Conservation (phyloP, 176 grass and related monocot species). For the Oryza nivara region DNA sequence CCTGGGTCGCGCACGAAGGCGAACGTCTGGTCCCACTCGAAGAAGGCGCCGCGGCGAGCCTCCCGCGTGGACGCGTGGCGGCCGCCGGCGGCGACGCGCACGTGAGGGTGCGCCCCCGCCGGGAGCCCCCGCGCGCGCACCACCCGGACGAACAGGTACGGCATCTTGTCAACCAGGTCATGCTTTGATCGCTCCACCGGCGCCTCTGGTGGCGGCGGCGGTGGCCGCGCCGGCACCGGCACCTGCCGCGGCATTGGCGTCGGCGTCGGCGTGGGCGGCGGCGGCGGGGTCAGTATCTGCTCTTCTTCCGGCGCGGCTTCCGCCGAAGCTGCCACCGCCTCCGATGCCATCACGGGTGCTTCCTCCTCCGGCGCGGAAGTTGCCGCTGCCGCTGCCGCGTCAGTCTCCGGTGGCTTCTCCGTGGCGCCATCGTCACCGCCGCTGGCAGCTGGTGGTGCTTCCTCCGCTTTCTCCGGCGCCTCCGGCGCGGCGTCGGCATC, state of each 20-base stretch:
- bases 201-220: constrained; percentile 39
- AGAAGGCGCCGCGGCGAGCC: constrained; percentile 69
- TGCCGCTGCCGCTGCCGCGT: neutral
- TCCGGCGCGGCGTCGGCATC: constrained; percentile 21
- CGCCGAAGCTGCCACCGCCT: constrained; percentile 17
- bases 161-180: constrained; percentile 97
- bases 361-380: constrained; percentile 3
- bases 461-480: neutral
- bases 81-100: constrained; percentile 68
- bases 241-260: constrained; percentile 41
- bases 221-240: constrained; percentile 21
- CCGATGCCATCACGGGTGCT: neutral
- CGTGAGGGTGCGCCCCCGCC: constrained; percentile 62
- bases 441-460: neutral
- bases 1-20: constrained; percentile 64
- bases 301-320: constrained; percentile 33
- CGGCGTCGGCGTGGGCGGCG: neutral
- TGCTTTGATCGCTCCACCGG: constrained; percentile 65
- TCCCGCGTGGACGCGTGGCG: constrained; percentile 55
- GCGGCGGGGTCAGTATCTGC: neutral
- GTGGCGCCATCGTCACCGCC: constrained; percentile 10
- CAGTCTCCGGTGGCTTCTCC: constrained; percentile 24
- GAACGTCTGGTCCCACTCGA: constrained; percentile 95
- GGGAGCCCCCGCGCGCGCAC: constrained; percentile 68
- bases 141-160: constrained; percentile 83